Percentiles rank a stretch among this genome's conserved stretches.
Conservation (phyloP, 139 green algal genomes). For the Picochlorum sp. region DNA sequence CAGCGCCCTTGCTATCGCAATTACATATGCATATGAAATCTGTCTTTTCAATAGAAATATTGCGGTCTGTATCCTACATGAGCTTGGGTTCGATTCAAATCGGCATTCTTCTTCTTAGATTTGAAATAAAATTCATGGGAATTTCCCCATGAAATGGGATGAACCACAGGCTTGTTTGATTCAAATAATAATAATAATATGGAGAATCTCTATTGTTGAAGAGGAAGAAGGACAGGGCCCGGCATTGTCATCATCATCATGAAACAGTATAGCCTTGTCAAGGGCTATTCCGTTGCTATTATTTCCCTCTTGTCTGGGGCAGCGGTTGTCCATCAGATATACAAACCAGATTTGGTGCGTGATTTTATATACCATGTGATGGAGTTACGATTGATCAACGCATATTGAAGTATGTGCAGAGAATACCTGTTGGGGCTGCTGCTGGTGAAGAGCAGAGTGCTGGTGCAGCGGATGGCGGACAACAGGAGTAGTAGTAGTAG, state of each 20-base stretch:
- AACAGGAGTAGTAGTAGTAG: too few species aligned
- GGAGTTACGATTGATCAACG: background rate
- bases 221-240: background rate
- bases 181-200: too few species aligned
- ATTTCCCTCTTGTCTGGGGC: slow-evolving; percentile 66
- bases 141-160: too few species aligned
- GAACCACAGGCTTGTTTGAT: too few species aligned
- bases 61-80: too few species aligned
- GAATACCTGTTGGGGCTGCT: background rate
- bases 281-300: slow-evolving; percentile 66
- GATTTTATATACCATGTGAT: background rate
- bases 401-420: background rate
- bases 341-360: slow-evolving; percentile 65
- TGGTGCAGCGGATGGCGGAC: background rate
- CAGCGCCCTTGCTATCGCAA: too few species aligned
- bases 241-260: background rate
- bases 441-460: background rate
- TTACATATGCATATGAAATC: too few species aligned
- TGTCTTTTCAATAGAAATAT: too few species aligned
- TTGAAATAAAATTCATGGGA: too few species aligned
- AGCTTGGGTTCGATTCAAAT: too few species aligned
- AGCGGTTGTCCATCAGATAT: slow-evolving; percentile 68
- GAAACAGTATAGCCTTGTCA: slow-evolving; percentile 8
- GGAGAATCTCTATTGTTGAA: too few species aligned
- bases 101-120: too few species aligned